Percentiles rank a stretch among this genome's conserved stretches.
Evolutionary conservation across 345 rosid genomes (phyloP).

Genomic region (Laguncularia racemosa): DNA sequence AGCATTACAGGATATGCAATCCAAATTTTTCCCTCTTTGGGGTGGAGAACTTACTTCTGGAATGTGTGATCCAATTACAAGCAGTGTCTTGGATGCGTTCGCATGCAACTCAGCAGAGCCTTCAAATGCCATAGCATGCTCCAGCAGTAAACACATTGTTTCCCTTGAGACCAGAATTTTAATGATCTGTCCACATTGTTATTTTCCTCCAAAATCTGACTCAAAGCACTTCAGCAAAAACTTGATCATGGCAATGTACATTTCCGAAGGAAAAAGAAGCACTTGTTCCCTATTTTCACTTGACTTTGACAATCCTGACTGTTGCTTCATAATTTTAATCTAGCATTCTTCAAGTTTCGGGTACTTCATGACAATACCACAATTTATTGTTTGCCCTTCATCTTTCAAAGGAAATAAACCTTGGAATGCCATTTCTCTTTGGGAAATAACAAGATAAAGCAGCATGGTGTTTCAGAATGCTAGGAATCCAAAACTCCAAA

Average conservation of each 20-base stretch:
- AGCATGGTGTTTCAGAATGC: background rate
- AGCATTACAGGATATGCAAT: slow-evolving; percentile 4
- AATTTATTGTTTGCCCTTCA: slow-evolving; percentile 29
- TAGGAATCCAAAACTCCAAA: background rate
- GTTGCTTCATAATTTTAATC: slow-evolving; percentile 69
- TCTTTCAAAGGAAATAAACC: slow-evolving; percentile 65
- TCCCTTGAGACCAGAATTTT: slow-evolving; percentile 55
- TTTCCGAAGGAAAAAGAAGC: slow-evolving; percentile 74
- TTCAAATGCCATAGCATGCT: slow-evolving; percentile 81
- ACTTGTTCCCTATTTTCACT: slow-evolving; percentile 60
- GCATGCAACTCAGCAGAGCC: slow-evolving; percentile 86
- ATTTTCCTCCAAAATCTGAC: slow-evolving; percentile 54
- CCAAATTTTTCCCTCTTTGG: background rate
- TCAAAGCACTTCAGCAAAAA: slow-evolving; percentile 82
- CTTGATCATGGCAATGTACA: slow-evolving; percentile 66
- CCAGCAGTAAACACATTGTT: slow-evolving; percentile 66
- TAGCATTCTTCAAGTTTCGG: slow-evolving; percentile 71
- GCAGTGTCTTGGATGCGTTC: slow-evolving; percentile 65
- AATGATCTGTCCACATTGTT: slow-evolving; percentile 40
- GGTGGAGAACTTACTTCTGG: slow-evolving; percentile 48
- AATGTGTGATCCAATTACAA: slow-evolving; percentile 66
- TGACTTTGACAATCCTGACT: slow-evolving; percentile 61
- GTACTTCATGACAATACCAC: slow-evolving; percentile 40
- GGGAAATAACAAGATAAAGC: slow-evolving; percentile 8
- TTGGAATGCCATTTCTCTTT: slow-evolving; percentile 85